phyloP scores from a whole-genome alignment of 768 basidiomycete species.

The Kondoa malvinella region DNA sequence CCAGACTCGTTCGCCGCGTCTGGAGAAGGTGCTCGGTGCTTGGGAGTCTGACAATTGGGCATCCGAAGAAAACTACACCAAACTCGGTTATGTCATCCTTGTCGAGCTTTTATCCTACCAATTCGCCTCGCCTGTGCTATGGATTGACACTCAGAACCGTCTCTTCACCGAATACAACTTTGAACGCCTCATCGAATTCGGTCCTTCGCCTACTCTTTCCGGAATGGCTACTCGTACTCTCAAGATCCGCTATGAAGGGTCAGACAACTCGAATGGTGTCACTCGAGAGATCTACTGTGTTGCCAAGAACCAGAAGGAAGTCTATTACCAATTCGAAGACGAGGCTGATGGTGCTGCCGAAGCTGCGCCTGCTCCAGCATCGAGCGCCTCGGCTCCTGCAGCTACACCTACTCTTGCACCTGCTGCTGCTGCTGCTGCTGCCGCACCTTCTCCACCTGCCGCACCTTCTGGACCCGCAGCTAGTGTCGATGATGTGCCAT shows the following conservation, averaged over 20 bases:
- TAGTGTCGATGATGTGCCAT: conserved; percentile 70
- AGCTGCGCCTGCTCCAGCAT: conserved; percentile 35
- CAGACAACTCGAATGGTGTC: conserved; percentile 67
- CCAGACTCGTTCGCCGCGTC: conserved; percentile 84
- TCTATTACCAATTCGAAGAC: conserved; percentile 95
- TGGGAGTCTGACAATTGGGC: conserved; percentile 91
- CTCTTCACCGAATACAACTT: conserved; percentile 72
- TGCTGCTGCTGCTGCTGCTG: conserved; percentile 32
- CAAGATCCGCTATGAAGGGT: conserved; percentile 64
- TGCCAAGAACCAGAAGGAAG: conserved; percentile 87
- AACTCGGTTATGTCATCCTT: conserved; percentile 85
- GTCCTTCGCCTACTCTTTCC: conserved; percentile 86
- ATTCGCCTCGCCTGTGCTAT: conserved; percentile 93
- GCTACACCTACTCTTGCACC: conserved; percentile 36
- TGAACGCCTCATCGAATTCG: conserved; percentile 86
- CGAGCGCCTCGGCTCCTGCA: conserved; percentile 32
- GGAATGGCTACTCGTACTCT: conserved; percentile 83
- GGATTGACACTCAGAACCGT: conserved; percentile 97
- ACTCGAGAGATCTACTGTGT: conserved; percentile 73
- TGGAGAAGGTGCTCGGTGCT: conserved; percentile 80
- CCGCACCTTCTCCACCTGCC: conserved; percentile 32
- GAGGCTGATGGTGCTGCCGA: conserved; percentile 37
- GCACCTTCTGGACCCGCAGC: conserved; percentile 49
- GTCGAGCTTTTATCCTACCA: conserved; percentile 96
- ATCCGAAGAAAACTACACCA: conserved; percentile 61